These are phyloP conservation scores for Chenopodium quinoa DNA, from an alignment of 148 eudicot species.

Conservation along the genomic window DNA sequence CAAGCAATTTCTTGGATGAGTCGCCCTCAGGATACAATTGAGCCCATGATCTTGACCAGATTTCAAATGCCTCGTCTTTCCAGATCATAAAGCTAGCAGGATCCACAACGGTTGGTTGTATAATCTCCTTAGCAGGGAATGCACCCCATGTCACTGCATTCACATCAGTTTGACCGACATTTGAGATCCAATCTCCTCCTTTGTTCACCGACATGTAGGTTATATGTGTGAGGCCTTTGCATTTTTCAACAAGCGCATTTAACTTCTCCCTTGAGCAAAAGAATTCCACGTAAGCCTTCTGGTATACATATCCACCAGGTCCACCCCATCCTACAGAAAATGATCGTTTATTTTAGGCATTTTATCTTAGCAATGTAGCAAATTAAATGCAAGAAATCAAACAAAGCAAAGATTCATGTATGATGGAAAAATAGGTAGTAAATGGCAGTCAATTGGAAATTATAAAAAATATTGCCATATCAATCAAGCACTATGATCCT, in stretches of 20 bases:
- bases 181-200: constrained; percentile 65
- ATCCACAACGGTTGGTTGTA: constrained; percentile 93
- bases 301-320: constrained; percentile 83
- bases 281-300: constrained; percentile 89
- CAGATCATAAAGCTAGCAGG: constrained; percentile 80
- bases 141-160: constrained; percentile 97
- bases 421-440: not conserved
- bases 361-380: too few species aligned
- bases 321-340: constrained; percentile 86
- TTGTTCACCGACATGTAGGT: constrained; percentile 88
- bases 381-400: not conserved
- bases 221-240: constrained; percentile 50
- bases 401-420: not conserved
- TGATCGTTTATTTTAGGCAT: not conserved
- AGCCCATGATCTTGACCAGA: constrained; percentile 92
- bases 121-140: constrained; percentile 86
- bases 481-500: not conserved
- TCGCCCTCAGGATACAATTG: constrained; percentile 70
- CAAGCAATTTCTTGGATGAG: constrained; percentile 64
- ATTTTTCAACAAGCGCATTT: constrained; percentile 64
- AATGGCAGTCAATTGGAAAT: not conserved
- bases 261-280: constrained; percentile 82
- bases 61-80: constrained; percentile 95
- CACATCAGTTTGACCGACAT: constrained; percentile 49
- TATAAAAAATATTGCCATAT: not conserved